Percentiles rank a stretch among this genome's conserved stretches.
Evolutionary conservation across 257 asterid species (phyloP).

Genomic region (Striga asiatica): DNA sequence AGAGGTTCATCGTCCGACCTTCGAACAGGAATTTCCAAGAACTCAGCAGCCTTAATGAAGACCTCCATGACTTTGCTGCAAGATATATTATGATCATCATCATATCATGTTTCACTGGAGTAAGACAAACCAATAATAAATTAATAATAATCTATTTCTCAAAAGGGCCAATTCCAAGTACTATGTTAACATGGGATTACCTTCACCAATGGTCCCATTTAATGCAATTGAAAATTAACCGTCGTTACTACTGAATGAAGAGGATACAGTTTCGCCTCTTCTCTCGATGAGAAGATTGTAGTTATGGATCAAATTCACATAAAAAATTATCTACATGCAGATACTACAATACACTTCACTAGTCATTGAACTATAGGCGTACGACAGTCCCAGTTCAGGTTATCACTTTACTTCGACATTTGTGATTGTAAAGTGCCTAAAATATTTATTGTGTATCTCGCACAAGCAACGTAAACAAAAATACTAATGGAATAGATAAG

Average conservation of each 20-base stretch:
- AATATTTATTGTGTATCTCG: slow-evolving; percentile 2
- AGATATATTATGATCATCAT: slow-evolving; percentile 20
- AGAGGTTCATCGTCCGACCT: slow-evolving; percentile 80
- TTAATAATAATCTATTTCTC: slow-evolving; percentile 6
- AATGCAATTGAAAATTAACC: not conserved
- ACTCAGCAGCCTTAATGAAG: slow-evolving; percentile 78
- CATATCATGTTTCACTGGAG: not conserved
- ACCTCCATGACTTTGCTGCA: slow-evolving; percentile 87
- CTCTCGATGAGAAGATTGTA: not conserved
- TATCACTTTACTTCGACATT: not conserved
- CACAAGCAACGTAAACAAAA: not conserved
- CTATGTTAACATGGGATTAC: not conserved
- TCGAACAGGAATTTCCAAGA: slow-evolving; percentile 70
- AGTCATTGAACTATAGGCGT: not conserved
- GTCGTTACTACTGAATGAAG: slow-evolving; percentile 2
- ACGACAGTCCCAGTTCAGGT: not conserved
- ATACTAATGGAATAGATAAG: not conserved
- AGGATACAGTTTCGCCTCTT: not conserved
- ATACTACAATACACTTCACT: not conserved
- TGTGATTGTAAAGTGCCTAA: not conserved
- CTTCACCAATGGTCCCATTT: not conserved
- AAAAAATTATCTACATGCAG: too few relatives aligned
- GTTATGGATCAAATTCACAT: not conserved
- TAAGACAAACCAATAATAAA: too few relatives aligned
- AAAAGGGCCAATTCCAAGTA: not conserved